Evolutionary conservation across 257 asterid species (phyloP), one percentile per base, ranked within the genome.

Genomic region (Mitragyna speciosa): DNA sequence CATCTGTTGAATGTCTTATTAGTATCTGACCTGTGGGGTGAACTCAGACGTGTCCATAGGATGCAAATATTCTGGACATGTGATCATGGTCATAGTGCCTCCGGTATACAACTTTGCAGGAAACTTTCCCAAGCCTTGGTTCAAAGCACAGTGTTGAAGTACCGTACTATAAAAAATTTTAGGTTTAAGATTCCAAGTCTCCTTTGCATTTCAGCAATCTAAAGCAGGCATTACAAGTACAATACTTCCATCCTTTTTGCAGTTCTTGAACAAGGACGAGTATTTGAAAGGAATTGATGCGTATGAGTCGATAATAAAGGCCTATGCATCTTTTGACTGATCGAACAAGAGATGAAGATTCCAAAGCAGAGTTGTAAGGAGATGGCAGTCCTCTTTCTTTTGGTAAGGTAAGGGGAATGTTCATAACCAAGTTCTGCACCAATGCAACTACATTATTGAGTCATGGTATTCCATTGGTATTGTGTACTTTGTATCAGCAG

Each of bases 191-290:
- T 33, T 43, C 15, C 20, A 24, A 6, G 36, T 79, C 47, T 56
- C 11, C 11, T 30, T 64, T 65, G 15, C 22, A 65, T 66, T 14
- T 77, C 48, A 49, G 48, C 39, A 39, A 12, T 6, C 22, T 33
- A 43, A 22, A 33, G 24, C 14, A 66, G 52, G 7, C 19, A 65
- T 30, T 77, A 15, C 1, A 66, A 77, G 66, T 67, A 67, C 75
- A 66, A 45, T 58, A 54, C 28, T 4, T 72, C 39, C 48, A 2
- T 47, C 24, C 36, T 4, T 49, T 72, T 59, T 80, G 92, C 97
- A 94, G 98, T 95, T 92, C 83, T 76, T 95, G 92, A 93, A 90
- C 92, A 89, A 91, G 95, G 90, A 93, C 41, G 98, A 92, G 83
- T 95, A 95, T 85, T 83, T 95, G 86, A 88, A 86, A 85, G 99